Evolutionary conservation across 306 rosid species (phyloP), one percentile per base, ranked within the genome.

Genomic region (Gillenia trifoliata): DNA sequence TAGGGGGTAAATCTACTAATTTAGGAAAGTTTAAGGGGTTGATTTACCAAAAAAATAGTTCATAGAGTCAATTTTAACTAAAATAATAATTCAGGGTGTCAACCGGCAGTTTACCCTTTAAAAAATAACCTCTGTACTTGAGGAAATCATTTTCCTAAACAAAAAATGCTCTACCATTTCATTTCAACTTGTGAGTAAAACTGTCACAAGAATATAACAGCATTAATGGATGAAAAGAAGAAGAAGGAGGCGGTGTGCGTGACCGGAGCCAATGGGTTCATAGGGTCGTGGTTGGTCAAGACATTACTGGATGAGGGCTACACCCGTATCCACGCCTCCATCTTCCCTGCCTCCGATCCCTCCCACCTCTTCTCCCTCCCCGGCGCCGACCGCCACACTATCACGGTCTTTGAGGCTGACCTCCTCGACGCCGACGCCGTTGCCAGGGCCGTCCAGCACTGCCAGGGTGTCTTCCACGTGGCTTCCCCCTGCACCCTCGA

Each of bases 261-360:
- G 3, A 91, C 96, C 45, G 97, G 97, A 55, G 98, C 90, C 25
- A 91, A 89, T 71, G 98, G 98, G 6, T 93, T 91, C 91, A 91
- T 91, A 70, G 98, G 97, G 3, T 84, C 97, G 0, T 89, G 93
- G 96, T 38, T 89, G n/a, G 81, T 91, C 4, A 80, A 71, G 67
- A 88, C 90, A 64, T 87, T 93, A 7, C 62, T 93, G 20, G 78
- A 87, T 0, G 73, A 83, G 0, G 88, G 88, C 80, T 91, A 93
- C 82, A 36, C 80, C 20, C 40, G 60, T 75, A 87, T 93, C 76
- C 93, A 93, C 80, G 97, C 93, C 62, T 49, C 92, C 63, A 36
- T 89, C 73, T 85, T 78, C 83, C 98, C 97, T 0, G 85, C 79
- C 16, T 85, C 98, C 74, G 87, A 88, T 52, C 12, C 86, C 29